Evolutionary conservation across 129 eudicot species (phyloP).

Genomic region (Silybum marianum): DNA sequence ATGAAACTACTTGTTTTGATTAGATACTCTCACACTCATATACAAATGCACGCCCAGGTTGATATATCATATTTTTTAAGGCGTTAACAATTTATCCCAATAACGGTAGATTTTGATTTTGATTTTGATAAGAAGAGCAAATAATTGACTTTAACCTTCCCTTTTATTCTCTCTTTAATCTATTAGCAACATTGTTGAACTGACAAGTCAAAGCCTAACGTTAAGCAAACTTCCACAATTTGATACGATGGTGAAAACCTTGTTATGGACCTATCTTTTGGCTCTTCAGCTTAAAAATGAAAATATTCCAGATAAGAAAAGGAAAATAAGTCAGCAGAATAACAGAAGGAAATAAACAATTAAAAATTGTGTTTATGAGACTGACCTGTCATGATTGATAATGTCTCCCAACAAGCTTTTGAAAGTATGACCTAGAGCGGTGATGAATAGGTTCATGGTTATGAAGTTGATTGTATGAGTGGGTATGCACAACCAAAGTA

Average conservation of each 20-base stretch:
- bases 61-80: not conserved
- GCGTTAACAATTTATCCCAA: not conserved
- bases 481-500: not conserved
- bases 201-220: not conserved
- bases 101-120: not conserved
- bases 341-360: not conserved
- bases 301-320: not conserved
- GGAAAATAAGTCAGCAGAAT: not conserved
- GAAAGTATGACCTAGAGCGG: not conserved
- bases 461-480: not conserved
- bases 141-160: not conserved
- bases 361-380: not conserved
- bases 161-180: not conserved
- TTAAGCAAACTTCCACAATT: not conserved
- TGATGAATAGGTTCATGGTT: not conserved
- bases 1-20: not conserved
- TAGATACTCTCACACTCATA: not conserved
- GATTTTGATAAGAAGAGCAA: not conserved
- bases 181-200: not conserved
- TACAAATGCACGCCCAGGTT: not conserved
- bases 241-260: not conserved
- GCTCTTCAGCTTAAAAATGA: not conserved
- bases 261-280: not conserved
- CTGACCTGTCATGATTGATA: not conserved
- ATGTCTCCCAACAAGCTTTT: not conserved